phyloP scores from a whole-genome alignment of 768 basidiomycete species.

The Wakefieldia striispora region DNA sequence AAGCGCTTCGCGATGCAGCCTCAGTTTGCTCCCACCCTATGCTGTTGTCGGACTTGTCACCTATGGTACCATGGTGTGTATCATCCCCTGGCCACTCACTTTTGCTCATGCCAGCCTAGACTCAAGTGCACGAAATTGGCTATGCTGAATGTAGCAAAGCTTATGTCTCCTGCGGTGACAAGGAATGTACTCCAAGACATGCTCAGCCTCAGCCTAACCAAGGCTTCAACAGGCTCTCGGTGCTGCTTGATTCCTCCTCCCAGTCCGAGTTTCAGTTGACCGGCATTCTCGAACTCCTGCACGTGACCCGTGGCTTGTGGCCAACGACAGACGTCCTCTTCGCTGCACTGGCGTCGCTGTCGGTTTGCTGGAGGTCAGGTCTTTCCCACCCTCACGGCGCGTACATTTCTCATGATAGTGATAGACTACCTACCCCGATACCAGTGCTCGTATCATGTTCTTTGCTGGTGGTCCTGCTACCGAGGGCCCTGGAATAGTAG shows the following conservation, averaged over 20 bases:
- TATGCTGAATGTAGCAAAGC: constrained; percentile 96
- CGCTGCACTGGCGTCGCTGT: constrained; percentile 95
- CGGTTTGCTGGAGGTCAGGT: constrained; percentile 75
- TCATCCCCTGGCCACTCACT: neutral
- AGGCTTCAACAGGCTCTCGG: constrained; percentile 79
- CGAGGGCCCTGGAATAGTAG: constrained; percentile 96
- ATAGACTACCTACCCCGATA: constrained; percentile 88
- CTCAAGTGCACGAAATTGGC: constrained; percentile 98
- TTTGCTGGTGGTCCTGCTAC: constrained; percentile 96
- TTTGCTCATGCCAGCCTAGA: constrained; percentile 41
- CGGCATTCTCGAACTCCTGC: constrained; percentile 83
- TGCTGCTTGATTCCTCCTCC: constrained; percentile 88
- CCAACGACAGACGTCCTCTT: constrained; percentile 88
- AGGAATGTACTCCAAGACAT: constrained; percentile 97
- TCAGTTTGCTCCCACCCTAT: constrained; percentile 88
- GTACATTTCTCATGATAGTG: neutral
- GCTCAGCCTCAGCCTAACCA: constrained; percentile 77
- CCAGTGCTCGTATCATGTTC: constrained; percentile 94
- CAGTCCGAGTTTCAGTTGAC: constrained; percentile 97
- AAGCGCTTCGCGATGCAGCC: constrained; percentile 89
- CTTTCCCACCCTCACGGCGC: neutral
- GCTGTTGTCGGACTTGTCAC: constrained; percentile 96
- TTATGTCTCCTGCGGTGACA: constrained; percentile 97
- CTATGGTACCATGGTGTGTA: constrained; percentile 90
- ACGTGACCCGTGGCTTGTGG: constrained; percentile 97